Conservation (phyloP, 108 stramenopile genomes). For the Nitzschia inconspicua region DNA sequence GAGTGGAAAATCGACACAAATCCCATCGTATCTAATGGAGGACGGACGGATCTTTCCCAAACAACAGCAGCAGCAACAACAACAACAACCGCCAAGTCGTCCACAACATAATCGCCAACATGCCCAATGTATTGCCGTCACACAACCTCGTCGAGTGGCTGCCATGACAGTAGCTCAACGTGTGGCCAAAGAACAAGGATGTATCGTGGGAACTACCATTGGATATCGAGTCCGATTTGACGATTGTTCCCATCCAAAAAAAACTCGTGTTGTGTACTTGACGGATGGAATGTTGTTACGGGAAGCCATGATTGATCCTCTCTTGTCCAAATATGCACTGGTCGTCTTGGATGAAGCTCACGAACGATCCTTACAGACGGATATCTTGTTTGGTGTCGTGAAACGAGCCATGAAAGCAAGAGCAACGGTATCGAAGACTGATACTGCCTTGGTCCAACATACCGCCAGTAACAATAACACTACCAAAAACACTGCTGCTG, state of each 20-base stretch:
- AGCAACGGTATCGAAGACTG: background rate
- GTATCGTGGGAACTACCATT: constrained; percentile 55
- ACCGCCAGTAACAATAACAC: background rate
- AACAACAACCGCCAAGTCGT: too few relatives aligned
- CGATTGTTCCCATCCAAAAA: constrained; percentile 60
- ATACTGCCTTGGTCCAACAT: too few relatives aligned
- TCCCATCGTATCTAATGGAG: constrained; percentile 65
- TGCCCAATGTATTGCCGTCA: constrained; percentile 70
- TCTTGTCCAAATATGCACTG: constrained; percentile 76
- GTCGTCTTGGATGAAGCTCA: constrained; percentile 97
- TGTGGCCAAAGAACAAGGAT: constrained; percentile 84
- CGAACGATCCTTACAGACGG: constrained; percentile 94
- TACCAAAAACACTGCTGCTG: too few relatives aligned
- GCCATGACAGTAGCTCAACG: constrained; percentile 92
- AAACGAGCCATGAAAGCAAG: constrained; percentile 74
- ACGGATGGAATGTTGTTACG: constrained; percentile 98
- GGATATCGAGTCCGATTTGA: constrained; percentile 97
- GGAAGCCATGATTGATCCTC: constrained; percentile 85
- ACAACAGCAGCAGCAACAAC: constrained; percentile 3
- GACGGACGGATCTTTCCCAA: constrained; percentile 31
- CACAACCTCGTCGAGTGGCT: constrained; percentile 96
- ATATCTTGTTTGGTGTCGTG: constrained; percentile 93
- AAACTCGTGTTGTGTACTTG: constrained; percentile 83
- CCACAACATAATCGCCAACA: constrained; percentile 3
- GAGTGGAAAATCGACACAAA: constrained; percentile 81